Conservation (phyloP, 192 early-diverging fungal species). For the Backusella morwellensis region DNA sequence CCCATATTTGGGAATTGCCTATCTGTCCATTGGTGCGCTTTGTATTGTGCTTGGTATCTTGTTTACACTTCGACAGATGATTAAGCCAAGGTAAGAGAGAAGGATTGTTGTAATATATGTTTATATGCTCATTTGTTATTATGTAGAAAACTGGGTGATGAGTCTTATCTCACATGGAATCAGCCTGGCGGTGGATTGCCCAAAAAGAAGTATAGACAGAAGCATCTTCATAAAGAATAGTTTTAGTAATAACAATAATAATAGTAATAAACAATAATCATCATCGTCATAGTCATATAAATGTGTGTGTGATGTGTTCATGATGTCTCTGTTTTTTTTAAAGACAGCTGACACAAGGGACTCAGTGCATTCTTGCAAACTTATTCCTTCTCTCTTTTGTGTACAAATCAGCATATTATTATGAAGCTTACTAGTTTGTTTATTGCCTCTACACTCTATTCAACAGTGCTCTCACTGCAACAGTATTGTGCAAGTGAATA, state of each 20-base stretch:
- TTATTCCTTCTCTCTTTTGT: background rate
- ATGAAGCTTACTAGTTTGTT: background rate
- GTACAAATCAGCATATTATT: background rate
- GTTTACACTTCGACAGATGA: constrained; percentile 84
- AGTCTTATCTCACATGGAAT: constrained; percentile 23
- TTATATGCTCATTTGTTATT: too few relatives aligned
- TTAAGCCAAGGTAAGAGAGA: constrained; percentile 68
- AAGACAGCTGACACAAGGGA: background rate
- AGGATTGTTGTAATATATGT: background rate
- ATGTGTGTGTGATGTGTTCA: background rate
- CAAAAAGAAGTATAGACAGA: background rate
- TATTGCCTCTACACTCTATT: background rate
- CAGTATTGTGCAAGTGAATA: constrained; percentile 24
- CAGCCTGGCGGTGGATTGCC: constrained; percentile 16
- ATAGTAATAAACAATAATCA: background rate
- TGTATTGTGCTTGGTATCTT: constrained; percentile 83
- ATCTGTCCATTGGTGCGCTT: constrained; percentile 82
- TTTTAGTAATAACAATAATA: too few relatives aligned
- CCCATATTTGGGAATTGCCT: constrained; percentile 90
- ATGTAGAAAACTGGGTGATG: constrained; percentile 22
- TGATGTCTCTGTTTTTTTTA: background rate
- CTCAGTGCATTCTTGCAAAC: background rate
- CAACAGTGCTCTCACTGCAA: constrained; percentile 2
- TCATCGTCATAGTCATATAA: background rate
- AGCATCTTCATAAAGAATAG: constrained; percentile 11